These are phyloP conservation scores for Cladosporium colombiae DNA, from an alignment of 2,329 filamentous ascomycete genomes.

Conservation along the genomic window DNA sequence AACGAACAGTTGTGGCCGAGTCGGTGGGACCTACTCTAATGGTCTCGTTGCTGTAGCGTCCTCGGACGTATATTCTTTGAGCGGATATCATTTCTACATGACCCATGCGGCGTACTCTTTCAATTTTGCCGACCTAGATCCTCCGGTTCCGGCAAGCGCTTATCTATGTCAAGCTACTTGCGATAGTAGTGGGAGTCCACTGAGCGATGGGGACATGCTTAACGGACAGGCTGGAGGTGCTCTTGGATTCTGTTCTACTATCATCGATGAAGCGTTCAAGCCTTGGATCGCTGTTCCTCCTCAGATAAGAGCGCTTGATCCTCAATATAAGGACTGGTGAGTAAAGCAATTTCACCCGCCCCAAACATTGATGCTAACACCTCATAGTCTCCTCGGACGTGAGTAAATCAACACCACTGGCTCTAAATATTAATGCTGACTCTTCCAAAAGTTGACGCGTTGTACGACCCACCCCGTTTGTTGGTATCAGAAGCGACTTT, in stretches of 20 bases:
- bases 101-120: constrained; percentile 10
- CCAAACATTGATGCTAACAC: not conserved
- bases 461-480: constrained; percentile 25
- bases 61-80: constrained; percentile 19
- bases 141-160: constrained; percentile 12
- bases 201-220: constrained; percentile 11
- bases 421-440: not conserved
- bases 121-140: not conserved
- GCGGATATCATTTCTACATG: constrained; percentile 17
- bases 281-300: constrained; percentile 24
- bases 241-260: constrained; percentile 16
- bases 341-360: not conserved
- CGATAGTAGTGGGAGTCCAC: constrained; percentile 8
- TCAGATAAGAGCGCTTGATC: constrained; percentile 24
- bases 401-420: not conserved
- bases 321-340: constrained; percentile 22
- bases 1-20: constrained; percentile 26
- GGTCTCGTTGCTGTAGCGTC: constrained; percentile 8
- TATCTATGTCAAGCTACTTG: constrained; percentile 10
- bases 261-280: constrained; percentile 21
- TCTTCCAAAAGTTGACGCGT: constrained; percentile 1
- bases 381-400: constrained; percentile 1
- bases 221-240: not conserved
- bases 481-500: constrained; percentile 4
- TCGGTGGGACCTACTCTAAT: constrained; percentile 25